Evolutionary conservation across 768 basidiomycete species (phyloP), one percentile per base, ranked within the genome.

Genomic region (Boletus tomentosulus): DNA sequence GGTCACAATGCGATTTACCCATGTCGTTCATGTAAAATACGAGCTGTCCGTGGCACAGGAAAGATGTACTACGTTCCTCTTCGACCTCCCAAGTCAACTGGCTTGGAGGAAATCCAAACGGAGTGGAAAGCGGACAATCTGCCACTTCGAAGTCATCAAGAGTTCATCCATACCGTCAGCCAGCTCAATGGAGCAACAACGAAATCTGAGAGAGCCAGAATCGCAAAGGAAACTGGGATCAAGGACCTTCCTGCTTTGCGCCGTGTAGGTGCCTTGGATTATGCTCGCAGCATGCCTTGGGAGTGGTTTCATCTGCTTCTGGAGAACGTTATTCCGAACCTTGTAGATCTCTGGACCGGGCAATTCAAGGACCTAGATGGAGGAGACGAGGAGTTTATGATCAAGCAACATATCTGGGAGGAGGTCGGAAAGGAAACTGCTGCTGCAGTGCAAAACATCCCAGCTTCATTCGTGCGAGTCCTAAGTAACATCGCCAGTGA

Each of bases 271-370:
- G 71, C 0, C 53, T 78, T 22, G 19, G 61, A 62, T 6, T 74
- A 77, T 55, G 73, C 78, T 1, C 1, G 19, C 4, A 74, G 73
- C 13, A 75, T 77, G 22, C 77, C 77, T 0, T 72, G 73, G 55
- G 78, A 81, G 48, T 76, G 78, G 63, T 79, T 81, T 74, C 79
- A 82, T 48, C 66, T 77, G 0, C 63, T 80, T 24, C 74, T 63
- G 58, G 76, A 78, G 55, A 81, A 81, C 55, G 44, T 77, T 1
- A 56, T 77, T 27, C 62, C 58, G 22, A 76, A 73, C 46, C 66
- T 82, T 2, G 59, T 79, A 31, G n/a, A 52, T 0, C 58, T 76
- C 0, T 76, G 76, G 75, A 73, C 66, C 1, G 74, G 76, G 0
- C 54, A 61, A 13, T 78, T 66, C 66, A 80, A 79, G 57, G 72